A percentile compares a stretch with the other conserved stretches of the same genome.
Conservation (phyloP, 306 rosid genomes). For the Acmispon strigosus region DNA sequence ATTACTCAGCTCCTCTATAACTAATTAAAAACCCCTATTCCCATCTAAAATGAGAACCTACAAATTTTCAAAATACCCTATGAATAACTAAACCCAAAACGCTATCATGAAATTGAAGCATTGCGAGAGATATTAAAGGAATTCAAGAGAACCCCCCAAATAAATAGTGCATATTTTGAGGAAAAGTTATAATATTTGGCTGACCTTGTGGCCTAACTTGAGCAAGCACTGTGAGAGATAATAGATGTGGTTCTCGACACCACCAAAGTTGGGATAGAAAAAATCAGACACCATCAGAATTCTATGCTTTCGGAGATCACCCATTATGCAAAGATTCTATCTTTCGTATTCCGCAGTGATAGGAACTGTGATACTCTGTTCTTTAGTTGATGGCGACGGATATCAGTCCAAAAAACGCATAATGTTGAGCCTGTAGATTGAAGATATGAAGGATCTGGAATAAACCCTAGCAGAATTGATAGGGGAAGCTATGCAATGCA, state of each 20-base stretch:
- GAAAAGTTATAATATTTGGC: neutral
- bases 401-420: no score
- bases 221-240: conserved; percentile 79
- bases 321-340: no score
- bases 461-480: no score
- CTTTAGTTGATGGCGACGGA: no score
- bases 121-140: neutral
- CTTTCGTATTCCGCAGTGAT: no score
- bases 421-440: no score
- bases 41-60: neutral
- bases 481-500: no score
- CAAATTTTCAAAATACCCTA: neutral
- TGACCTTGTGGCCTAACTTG: conserved; percentile 93
- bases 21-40: neutral
- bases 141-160: neutral
- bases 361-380: no score
- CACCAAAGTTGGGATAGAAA: conserved; percentile 93
- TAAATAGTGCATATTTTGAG: no score
- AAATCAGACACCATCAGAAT: conserved; percentile 87
- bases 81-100: neutral
- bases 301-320: conserved; percentile 46
- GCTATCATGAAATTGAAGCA: neutral
- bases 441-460: no score
- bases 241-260: conserved; percentile 85
- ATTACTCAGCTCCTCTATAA: neutral